Evolutionary conservation across 2,329 filamentous ascomycete species (phyloP).

Genomic region (Penicillium griseofulvum): DNA sequence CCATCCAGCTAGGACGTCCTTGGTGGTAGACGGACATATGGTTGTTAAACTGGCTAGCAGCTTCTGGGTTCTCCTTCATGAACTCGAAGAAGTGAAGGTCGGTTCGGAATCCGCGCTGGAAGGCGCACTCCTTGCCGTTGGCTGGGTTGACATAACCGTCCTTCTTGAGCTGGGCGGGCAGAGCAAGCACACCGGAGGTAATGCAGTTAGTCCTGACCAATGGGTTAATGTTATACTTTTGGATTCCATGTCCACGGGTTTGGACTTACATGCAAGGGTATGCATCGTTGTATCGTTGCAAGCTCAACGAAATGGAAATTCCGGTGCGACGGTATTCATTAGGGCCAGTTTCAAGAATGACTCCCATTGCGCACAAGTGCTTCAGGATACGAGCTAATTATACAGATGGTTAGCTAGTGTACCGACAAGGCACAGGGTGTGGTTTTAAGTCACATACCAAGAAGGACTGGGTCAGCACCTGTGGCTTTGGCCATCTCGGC

Average conservation of each 20-base stretch:
- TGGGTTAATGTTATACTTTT: background rate
- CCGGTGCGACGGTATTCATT: constrained; percentile 35
- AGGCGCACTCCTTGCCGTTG: constrained; percentile 23
- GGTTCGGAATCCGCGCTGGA: constrained; percentile 30
- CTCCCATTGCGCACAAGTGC: constrained; percentile 37
- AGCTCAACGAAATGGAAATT: constrained; percentile 29
- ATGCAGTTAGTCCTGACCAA: constrained; percentile 26
- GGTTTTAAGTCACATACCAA: constrained; percentile 13
- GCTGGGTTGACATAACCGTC: constrained; percentile 28
- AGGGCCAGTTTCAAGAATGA: constrained; percentile 31
- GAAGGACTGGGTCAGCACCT: constrained; percentile 16
- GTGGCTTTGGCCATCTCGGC: constrained; percentile 20
- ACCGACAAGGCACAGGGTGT: background rate
- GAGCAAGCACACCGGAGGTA: constrained; percentile 22
- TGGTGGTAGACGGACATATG: constrained; percentile 29
- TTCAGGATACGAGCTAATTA: constrained; percentile 31
- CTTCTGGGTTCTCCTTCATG: constrained; percentile 19
- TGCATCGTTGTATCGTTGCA: constrained; percentile 18
- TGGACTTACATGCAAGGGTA: constrained; percentile 26
- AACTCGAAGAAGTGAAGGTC: constrained; percentile 30
- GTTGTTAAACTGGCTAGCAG: constrained; percentile 27
- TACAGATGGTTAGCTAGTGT: background rate
- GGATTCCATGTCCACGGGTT: background rate
- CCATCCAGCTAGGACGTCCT: constrained; percentile 32
- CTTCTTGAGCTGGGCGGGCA: constrained; percentile 28